These are phyloP conservation scores for Phlebopus sp. DNA, from an alignment of 1,284 basidiomycete genomes.

Conservation along the genomic window DNA sequence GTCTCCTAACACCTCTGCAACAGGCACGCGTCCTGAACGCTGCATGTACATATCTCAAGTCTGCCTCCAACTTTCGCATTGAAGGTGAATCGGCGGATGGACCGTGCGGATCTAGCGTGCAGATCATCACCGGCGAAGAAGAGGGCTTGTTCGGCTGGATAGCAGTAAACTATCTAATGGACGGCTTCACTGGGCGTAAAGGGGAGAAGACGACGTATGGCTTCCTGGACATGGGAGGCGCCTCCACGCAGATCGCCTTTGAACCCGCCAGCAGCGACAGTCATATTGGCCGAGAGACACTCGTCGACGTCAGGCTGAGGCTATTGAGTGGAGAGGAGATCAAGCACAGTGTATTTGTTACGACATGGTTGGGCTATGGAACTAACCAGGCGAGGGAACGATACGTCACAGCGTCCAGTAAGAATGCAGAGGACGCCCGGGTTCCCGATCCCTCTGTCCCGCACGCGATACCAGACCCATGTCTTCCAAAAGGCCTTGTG, in stretches of 20 bases:
- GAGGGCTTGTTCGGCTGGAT: slow-evolving; percentile 99
- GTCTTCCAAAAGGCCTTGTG: slow-evolving; percentile 78
- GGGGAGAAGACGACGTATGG: slow-evolving; percentile 82
- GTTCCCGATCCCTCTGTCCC: slow-evolving; percentile 15
- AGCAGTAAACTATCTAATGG: slow-evolving; percentile 98
- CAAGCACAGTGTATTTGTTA: slow-evolving; percentile 92
- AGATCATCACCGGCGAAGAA: slow-evolving; percentile 97
- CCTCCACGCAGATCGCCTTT: slow-evolving; percentile 98
- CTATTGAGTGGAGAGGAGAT: slow-evolving; percentile 86
- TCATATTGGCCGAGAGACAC: slow-evolving; percentile 44
- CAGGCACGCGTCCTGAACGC: slow-evolving; percentile 73
- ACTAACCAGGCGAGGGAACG: slow-evolving; percentile 95
- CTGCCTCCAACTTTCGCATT: slow-evolving; percentile 75
- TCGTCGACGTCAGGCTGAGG: slow-evolving; percentile 81
- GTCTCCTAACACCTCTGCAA: slow-evolving; percentile 69
- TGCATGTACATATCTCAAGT: slow-evolving; percentile 76
- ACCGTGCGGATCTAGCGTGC: slow-evolving; percentile 86
- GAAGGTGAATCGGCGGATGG: slow-evolving; percentile 61
- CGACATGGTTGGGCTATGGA: slow-evolving; percentile 98
- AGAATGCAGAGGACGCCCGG: slow-evolving; percentile 47
- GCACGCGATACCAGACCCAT: slow-evolving; percentile 77
- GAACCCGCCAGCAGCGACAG: slow-evolving; percentile 64
- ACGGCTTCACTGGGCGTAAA: slow-evolving; percentile 78
- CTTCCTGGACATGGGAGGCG: slow-evolving; percentile 99
- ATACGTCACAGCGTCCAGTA: slow-evolving; percentile 73